A percentile compares a stretch with the other conserved stretches of the same genome.
phyloP scores from a whole-genome alignment of 441 rosid species.

The Melastoma candidum region DNA sequence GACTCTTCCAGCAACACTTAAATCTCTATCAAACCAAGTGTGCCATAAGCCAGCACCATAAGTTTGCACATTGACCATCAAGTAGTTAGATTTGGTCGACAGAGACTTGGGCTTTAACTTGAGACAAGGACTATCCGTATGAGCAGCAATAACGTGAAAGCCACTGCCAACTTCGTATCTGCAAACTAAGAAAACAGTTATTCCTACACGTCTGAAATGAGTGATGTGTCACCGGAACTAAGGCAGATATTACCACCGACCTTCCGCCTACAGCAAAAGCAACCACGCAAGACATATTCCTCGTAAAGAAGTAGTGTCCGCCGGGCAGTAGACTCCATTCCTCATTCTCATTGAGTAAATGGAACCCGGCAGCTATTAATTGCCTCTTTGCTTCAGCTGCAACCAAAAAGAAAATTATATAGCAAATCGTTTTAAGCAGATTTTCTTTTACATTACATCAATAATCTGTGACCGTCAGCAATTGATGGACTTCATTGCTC shows the following conservation, averaged over 20 bases:
- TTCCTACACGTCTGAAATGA: not conserved
- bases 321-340: conserved; percentile 90
- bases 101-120: conserved; percentile 89
- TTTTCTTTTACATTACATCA: not conserved
- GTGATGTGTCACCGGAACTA: not conserved
- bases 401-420: conserved; percentile 1
- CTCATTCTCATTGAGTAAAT: conserved; percentile 62
- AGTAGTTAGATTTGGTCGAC: conserved; percentile 66
- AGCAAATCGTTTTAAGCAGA: not conserved
- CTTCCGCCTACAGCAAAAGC: conserved; percentile 87
- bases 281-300: conserved; percentile 88
- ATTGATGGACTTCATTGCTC: no score
- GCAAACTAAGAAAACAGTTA: conserved; percentile 24
- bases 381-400: conserved; percentile 83
- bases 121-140: conserved; percentile 92
- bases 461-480: no score
- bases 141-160: conserved; percentile 85
- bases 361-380: conserved; percentile 62
- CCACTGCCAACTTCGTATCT: conserved; percentile 78
- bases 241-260: conserved; percentile 30
- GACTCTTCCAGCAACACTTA: conserved; percentile 92
- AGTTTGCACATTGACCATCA: conserved; percentile 91
- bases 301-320: conserved; percentile 81
- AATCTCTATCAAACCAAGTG: conserved; percentile 95
- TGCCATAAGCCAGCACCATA: conserved; percentile 98